Percentiles rank a stretch among this genome's conserved stretches.
Conservation (phyloP, 148 eudicot species). For the Limonium bicolor region DNA sequence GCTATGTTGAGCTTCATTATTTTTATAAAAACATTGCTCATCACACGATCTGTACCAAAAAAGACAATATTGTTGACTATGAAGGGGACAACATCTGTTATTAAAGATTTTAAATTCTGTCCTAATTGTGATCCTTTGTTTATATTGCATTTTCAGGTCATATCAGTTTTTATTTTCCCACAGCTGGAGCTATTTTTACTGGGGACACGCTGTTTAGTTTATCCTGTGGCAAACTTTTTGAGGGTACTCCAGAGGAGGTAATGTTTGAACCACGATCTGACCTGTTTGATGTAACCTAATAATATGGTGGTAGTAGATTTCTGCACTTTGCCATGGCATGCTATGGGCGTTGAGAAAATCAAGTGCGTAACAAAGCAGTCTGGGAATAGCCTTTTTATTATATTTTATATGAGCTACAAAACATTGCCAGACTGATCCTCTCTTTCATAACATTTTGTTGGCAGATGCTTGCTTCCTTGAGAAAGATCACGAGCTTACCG, state of each 20-base stretch:
- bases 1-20: too few relatives aligned
- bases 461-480: slow-evolving; percentile 70
- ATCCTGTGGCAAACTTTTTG: slow-evolving; percentile 89
- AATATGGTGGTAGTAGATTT: neutral
- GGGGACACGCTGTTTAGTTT: slow-evolving; percentile 87
- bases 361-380: too few relatives aligned
- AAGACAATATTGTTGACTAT: too few relatives aligned
- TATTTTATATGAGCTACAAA: neutral
- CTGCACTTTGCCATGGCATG: too few relatives aligned
- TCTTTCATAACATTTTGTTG: too few relatives aligned
- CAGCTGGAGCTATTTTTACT: slow-evolving; percentile 55
- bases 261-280: neutral
- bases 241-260: slow-evolving; percentile 81
- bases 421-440: neutral
- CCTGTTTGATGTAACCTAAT: neutral
- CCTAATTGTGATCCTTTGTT: neutral
- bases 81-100: neutral
- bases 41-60: too few relatives aligned
- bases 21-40: too few relatives aligned
- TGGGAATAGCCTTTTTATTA: neutral
- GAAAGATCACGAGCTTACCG: slow-evolving; percentile 56
- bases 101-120: neutral
- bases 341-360: too few relatives aligned
- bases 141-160: too few relatives aligned
- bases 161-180: slow-evolving; percentile 78